phyloP scores from a whole-genome alignment of 345 rosid species.

The Hibiscus mutabilis region DNA sequence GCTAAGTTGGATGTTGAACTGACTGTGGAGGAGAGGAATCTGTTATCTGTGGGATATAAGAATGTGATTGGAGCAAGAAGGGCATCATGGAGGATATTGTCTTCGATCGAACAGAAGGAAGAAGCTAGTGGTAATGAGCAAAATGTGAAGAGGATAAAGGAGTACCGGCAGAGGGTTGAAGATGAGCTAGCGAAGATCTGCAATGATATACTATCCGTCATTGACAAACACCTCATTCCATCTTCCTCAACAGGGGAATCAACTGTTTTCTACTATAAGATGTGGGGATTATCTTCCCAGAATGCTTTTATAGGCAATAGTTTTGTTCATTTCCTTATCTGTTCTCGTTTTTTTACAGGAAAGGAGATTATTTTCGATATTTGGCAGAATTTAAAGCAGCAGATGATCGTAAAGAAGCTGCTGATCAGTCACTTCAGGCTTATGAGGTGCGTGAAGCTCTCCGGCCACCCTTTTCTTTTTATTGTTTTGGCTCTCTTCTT shows the following conservation, averaged over 20 bases:
- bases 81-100: slow-evolving; percentile 64
- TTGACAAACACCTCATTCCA: slow-evolving; percentile 61
- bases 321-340: not conserved
- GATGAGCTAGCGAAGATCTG: slow-evolving; percentile 72
- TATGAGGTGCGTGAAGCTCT: slow-evolving; percentile 21
- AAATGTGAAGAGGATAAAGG: slow-evolving; percentile 61
- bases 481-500: not conserved
- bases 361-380: slow-evolving; percentile 19
- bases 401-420: slow-evolving; percentile 16
- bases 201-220: slow-evolving; percentile 54
- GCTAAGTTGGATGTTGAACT: slow-evolving; percentile 64
- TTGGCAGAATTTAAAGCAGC: slow-evolving; percentile 1
- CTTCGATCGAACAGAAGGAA: slow-evolving; percentile 84
- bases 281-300: slow-evolving; percentile 29
- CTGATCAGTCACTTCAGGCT: slow-evolving; percentile 23
- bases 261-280: slow-evolving; percentile 75
- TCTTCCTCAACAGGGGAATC: slow-evolving; percentile 72
- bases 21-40: slow-evolving; percentile 76
- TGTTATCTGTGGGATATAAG: slow-evolving; percentile 83
- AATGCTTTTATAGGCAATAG: not conserved
- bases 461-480: not conserved
- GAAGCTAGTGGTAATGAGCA: slow-evolving; percentile 65
- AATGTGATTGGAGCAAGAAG: slow-evolving; percentile 82
- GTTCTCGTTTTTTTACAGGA: slow-evolving; percentile 5
- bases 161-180: slow-evolving; percentile 65